Conservation (phyloP, 345 rosid species). For the Murraya koenigii region DNA sequence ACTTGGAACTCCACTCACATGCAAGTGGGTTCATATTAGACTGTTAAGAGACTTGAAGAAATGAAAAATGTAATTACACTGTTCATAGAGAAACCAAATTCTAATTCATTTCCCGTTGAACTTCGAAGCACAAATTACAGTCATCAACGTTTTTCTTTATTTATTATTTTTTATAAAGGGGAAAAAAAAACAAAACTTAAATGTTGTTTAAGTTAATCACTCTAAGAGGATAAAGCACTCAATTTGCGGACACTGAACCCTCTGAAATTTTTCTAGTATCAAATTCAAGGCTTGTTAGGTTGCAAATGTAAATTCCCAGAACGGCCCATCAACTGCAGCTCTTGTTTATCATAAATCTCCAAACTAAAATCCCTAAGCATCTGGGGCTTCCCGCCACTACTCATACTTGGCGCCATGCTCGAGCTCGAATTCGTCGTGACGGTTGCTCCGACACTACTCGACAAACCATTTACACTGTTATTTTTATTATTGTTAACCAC, state of each 20-base stretch:
- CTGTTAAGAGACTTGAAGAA: not conserved
- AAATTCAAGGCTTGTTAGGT: conserved; percentile 17
- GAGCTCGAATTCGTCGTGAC: conserved; percentile 30
- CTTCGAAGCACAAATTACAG: conserved; percentile 4
- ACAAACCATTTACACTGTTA: conserved; percentile 1
- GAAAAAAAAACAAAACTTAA: too few species aligned
- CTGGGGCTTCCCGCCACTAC: conserved; percentile 32
- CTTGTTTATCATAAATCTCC: conserved; percentile 41
- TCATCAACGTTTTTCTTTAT: not conserved
- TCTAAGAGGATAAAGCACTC: too few species aligned
- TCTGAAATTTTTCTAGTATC: not conserved
- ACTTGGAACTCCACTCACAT: too few species aligned
- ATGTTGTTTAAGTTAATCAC: too few species aligned
- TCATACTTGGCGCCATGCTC: conserved; percentile 45
- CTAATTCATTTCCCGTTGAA: not conserved
- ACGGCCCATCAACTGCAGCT: conserved; percentile 40
- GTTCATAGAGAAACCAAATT: not conserved
- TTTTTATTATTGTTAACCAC: not conserved
- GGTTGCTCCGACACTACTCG: conserved; percentile 24
- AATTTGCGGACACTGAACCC: too few species aligned
- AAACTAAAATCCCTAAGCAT: conserved; percentile 41
- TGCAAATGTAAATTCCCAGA: not conserved
- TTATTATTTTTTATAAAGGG: too few species aligned
- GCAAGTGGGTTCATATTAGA: not conserved
- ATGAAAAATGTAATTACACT: not conserved